These are phyloP conservation scores for Chaetomium fimeti DNA, from an alignment of 495 filamentous ascomycete species.

Conservation along the genomic window DNA sequence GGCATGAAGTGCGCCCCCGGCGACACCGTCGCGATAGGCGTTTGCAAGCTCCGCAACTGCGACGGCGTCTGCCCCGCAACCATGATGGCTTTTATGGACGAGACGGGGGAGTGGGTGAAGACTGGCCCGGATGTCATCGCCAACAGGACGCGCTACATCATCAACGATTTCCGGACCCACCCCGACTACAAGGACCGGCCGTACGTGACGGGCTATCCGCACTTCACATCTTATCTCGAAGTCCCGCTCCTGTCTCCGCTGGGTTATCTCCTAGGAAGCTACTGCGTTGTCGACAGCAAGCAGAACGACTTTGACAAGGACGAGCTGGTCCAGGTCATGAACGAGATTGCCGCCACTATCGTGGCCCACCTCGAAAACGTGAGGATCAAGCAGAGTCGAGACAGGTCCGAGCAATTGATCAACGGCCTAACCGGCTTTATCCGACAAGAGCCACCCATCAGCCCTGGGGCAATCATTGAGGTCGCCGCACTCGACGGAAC, in stretches of 20 bases:
- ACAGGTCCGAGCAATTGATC: constrained; percentile 43
- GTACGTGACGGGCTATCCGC: constrained; percentile 31
- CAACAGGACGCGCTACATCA: constrained; percentile 30
- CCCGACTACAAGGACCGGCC: constrained; percentile 36
- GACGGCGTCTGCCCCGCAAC: constrained; percentile 38
- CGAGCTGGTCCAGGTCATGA: constrained; percentile 36
- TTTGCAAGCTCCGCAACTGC: constrained; percentile 30
- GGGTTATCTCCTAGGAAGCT: constrained; percentile 35
- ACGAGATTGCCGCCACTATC: constrained; percentile 44
- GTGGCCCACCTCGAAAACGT: constrained; percentile 48
- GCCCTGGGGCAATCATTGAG: constrained; percentile 17
- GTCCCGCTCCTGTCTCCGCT: constrained; percentile 38
- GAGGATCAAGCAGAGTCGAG: constrained; percentile 34
- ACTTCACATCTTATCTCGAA: constrained; percentile 33
- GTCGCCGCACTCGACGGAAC: too few species aligned
- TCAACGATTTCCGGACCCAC: constrained; percentile 40
- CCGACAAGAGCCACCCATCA: constrained; percentile 34
- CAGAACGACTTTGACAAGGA: constrained; percentile 34
- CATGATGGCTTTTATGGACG: constrained; percentile 43
- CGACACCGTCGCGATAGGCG: constrained; percentile 34
- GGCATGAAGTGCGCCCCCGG: constrained; percentile 16
- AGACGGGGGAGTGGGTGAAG: constrained; percentile 30
- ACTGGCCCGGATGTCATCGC: constrained; percentile 28
- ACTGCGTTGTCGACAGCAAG: constrained; percentile 40
- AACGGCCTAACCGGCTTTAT: constrained; percentile 42